Evolutionary conservation across 768 basidiomycete genomes (phyloP).

Genomic region (Amanita subjunquillea): DNA sequence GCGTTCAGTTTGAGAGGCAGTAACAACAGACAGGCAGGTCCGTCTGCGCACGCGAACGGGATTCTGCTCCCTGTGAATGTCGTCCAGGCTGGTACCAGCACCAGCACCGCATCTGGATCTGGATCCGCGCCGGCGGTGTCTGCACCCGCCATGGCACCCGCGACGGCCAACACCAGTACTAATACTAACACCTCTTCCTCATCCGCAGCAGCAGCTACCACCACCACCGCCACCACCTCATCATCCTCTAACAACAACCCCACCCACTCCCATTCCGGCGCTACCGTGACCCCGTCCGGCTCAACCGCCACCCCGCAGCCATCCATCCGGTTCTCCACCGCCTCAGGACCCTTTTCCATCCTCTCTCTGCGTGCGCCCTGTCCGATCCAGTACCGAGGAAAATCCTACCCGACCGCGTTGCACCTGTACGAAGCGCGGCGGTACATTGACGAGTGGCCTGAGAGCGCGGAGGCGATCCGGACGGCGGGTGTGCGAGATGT

Average conservation of each 20-base stretch:
- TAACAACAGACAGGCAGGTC: background rate
- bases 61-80: background rate
- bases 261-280: too few species aligned
- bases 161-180: too few species aligned
- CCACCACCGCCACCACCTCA: background rate
- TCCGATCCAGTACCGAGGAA: slow-evolving; percentile 42
- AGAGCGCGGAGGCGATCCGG: slow-evolving; percentile 49
- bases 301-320: slow-evolving; percentile 16
- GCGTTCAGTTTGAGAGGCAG: slow-evolving; percentile 24
- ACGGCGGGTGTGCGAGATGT: slow-evolving; percentile 23
- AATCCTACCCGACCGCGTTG: slow-evolving; percentile 55
- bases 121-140: too few species aligned
- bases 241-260: background rate
- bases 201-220: background rate
- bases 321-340: slow-evolving; percentile 21
- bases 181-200: background rate
- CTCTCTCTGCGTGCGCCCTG: slow-evolving; percentile 65
- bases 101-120: background rate
- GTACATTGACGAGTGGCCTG: slow-evolving; percentile 40
- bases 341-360: slow-evolving; percentile 25
- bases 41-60: slow-evolving; percentile 8
- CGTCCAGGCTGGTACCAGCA: background rate
- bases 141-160: too few species aligned
- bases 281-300: background rate
- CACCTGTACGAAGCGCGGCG: slow-evolving; percentile 75